A percentile compares a stretch with the other conserved stretches of the same genome.
Evolutionary conservation across 78 protist genomes (phyloP).

Genomic region (Dictyostelium firmibasis): DNA sequence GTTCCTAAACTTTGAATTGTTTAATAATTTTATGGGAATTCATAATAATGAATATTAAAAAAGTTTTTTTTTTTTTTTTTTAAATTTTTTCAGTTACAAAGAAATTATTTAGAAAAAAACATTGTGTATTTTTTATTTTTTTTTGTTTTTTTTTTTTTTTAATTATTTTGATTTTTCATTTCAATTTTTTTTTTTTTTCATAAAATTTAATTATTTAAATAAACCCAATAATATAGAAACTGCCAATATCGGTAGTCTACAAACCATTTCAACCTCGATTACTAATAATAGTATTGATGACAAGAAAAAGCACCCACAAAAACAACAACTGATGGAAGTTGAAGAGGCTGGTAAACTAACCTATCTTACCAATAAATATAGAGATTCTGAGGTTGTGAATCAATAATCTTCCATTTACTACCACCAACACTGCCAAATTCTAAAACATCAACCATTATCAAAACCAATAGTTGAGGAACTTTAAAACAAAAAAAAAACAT

Average conservation of each 20-base stretch:
- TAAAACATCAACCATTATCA: not conserved
- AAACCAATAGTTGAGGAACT: constrained; percentile 40
- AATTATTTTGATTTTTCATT: too few relatives aligned
- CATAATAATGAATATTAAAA: too few relatives aligned
- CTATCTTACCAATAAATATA: not conserved
- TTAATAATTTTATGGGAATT: not conserved
- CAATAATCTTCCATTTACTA: constrained; percentile 91
- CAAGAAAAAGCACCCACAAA: not conserved
- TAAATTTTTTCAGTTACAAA: too few relatives aligned
- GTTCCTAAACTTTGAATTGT: too few relatives aligned
- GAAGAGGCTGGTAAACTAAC: constrained; percentile 76
- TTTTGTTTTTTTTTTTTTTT: too few relatives aligned
- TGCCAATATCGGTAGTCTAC: not conserved
- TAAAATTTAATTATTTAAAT: too few relatives aligned
- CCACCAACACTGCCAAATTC: constrained; percentile 85
- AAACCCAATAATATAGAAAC: too few relatives aligned
- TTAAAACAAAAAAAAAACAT: constrained; percentile 34
- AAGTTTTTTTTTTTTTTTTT: too few relatives aligned
- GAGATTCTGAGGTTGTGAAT: constrained; percentile 72
- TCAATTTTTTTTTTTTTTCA: too few relatives aligned
- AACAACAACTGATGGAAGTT: constrained; percentile 14
- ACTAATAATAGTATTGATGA: not conserved
- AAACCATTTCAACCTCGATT: not conserved
- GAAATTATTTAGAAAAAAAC: too few relatives aligned
- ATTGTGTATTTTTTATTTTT: too few relatives aligned